Percentiles rank a stretch among this genome's conserved stretches.
phyloP scores from a whole-genome alignment of 2,329 filamentous ascomycete genomes.

The Knufia petricola region DNA sequence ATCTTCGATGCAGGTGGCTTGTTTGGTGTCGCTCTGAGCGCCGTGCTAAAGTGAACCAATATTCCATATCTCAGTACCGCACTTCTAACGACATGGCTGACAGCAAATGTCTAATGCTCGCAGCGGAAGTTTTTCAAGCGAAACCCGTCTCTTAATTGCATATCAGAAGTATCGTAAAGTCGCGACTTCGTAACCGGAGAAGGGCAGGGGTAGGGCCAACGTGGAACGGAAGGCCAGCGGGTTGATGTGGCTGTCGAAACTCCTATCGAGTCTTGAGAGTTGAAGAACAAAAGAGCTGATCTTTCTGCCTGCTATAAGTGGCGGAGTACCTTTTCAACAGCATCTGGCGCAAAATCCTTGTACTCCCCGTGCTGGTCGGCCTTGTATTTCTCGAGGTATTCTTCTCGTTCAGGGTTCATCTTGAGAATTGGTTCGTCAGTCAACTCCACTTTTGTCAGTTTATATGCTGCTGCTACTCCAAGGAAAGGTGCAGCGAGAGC shows the following conservation, averaged over 20 bases:
- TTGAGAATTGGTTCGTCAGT: conserved; percentile 5
- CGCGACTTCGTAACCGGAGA: not conserved
- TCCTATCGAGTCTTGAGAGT: too few relatives aligned
- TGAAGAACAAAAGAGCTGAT: not conserved
- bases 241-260: too few relatives aligned
- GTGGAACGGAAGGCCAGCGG: too few relatives aligned
- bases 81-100: too few relatives aligned
- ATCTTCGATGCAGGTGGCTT: too few relatives aligned
- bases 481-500: not conserved
- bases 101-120: too few relatives aligned
- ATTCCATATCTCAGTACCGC: too few relatives aligned
- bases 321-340: not conserved
- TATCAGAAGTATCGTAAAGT: not conserved
- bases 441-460: conserved; percentile 3
- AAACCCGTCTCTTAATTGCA: too few relatives aligned
- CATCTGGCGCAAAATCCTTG: conserved; percentile 1
- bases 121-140: too few relatives aligned
- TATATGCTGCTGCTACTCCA: not conserved
- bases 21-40: too few relatives aligned
- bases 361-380: not conserved
- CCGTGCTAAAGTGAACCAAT: too few relatives aligned
- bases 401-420: not conserved
- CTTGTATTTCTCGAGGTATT: not conserved
- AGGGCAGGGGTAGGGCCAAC: too few relatives aligned
- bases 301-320: not conserved